These are phyloP conservation scores for Sphaerulina vaccinii DNA, from an alignment of 2,329 filamentous ascomycete genomes.

Conservation along the genomic window DNA sequence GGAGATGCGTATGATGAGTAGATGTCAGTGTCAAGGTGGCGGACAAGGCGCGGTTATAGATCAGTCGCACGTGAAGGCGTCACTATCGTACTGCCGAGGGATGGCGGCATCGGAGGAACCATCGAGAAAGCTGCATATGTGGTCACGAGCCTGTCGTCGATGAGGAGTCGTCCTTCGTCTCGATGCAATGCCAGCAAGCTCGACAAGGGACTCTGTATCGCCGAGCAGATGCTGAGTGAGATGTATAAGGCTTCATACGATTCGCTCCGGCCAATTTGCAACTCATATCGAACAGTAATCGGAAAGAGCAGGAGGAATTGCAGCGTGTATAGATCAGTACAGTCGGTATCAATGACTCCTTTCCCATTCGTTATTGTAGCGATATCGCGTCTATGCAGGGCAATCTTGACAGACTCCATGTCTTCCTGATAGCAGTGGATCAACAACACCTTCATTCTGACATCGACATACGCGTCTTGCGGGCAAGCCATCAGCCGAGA, in stretches of 20 bases:
- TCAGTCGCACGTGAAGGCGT: constrained; percentile 6
- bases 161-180: background rate
- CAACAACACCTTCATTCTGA: background rate
- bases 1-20: constrained; percentile 2
- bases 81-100: constrained; percentile 9
- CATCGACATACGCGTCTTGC: background rate
- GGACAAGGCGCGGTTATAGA: constrained; percentile 6
- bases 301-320: constrained; percentile 1
- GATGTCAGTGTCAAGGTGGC: background rate
- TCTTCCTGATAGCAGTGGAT: background rate
- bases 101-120: constrained; percentile 11
- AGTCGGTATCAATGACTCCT: background rate
- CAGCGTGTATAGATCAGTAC: background rate
- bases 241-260: background rate
- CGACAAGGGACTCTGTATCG: background rate
- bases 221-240: background rate
- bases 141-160: constrained; percentile 3
- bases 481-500: no score
- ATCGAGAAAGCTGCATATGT: constrained; percentile 9
- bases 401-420: background rate
- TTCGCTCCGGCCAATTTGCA: background rate
- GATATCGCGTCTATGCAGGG: background rate
- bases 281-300: constrained; percentile 3
- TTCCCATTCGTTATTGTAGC: background rate
- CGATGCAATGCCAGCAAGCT: background rate